Conservation (phyloP, 805 yeast genomes). For the Wickerhamiella shivajii region DNA sequence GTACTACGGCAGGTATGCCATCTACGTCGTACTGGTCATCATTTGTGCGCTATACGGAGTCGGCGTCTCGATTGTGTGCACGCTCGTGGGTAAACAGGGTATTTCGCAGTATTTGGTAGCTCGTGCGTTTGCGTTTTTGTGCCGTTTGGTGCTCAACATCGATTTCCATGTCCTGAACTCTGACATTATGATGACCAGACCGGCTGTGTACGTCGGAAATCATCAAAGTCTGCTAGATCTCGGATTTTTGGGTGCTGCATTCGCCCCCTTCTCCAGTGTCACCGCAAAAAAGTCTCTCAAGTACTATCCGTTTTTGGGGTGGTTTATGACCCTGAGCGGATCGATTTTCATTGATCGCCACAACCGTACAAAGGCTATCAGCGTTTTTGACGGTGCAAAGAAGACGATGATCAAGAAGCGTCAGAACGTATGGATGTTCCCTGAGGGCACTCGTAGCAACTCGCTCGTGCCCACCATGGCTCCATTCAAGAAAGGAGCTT, state of each 20-base stretch:
- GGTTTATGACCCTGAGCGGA: constrained; percentile 90
- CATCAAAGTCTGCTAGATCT: constrained; percentile 89
- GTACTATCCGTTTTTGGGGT: constrained; percentile 81
- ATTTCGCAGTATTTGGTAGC: constrained; percentile 86
- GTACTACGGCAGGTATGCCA: constrained; percentile 22
- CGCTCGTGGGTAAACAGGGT: constrained; percentile 58
- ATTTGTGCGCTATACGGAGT: constrained; percentile 25
- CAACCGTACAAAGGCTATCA: constrained; percentile 58
- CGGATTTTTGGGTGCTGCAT: constrained; percentile 61
- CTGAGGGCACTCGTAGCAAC: constrained; percentile 94
- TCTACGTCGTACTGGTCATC: constrained; percentile 20
- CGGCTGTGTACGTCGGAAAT: constrained; percentile 72
- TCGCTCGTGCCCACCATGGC: constrained; percentile 50
- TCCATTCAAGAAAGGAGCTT: constrained; percentile 95
- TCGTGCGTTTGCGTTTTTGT: constrained; percentile 41
- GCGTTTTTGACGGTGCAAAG: constrained; percentile 59
- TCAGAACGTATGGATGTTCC: constrained; percentile 78
- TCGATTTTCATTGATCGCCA: constrained; percentile 82
- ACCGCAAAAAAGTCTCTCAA: constrained; percentile 81
- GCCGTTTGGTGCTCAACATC: constrained; percentile 48
- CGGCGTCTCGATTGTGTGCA: constrained; percentile 46
- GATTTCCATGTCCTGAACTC: constrained; percentile 51
- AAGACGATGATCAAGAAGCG: constrained; percentile 42
- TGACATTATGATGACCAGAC: constrained; percentile 35
- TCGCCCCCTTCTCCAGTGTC: constrained; percentile 80